A percentile compares a stretch with the other conserved stretches of the same genome.
phyloP scores from a whole-genome alignment of 257 asterid genomes.

The Catharanthus roseus region DNA sequence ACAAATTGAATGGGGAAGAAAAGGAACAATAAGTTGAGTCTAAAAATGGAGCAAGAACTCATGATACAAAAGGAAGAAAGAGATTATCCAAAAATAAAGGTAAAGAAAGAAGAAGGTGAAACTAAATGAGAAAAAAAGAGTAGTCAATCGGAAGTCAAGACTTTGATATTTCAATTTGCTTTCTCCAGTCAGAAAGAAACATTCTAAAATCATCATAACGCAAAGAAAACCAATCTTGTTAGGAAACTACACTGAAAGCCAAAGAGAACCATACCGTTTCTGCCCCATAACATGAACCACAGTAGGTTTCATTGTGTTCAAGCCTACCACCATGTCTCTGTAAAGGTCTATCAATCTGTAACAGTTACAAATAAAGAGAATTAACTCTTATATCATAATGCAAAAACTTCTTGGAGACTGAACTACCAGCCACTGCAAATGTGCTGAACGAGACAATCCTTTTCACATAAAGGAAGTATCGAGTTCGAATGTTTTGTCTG shows the following conservation, averaged over 20 bases:
- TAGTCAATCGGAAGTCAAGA: neutral
- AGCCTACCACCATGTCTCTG: constrained; percentile 98
- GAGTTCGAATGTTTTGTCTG: neutral
- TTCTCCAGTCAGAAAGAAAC: neutral
- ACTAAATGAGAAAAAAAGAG: constrained; percentile 3
- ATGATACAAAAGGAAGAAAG: neutral
- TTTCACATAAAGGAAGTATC: neutral
- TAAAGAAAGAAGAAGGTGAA: constrained; percentile 1
- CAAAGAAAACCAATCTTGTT: neutral
- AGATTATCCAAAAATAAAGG: neutral
- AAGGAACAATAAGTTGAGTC: neutral
- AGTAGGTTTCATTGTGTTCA: constrained; percentile 93
- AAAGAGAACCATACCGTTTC: constrained; percentile 56
- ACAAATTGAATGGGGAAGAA: neutral
- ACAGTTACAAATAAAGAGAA: neutral
- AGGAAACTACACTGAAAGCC: neutral
- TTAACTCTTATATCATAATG: neutral
- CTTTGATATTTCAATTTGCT: neutral
- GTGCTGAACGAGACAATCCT: neutral
- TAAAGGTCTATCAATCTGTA: constrained; percentile 74
- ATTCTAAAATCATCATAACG: neutral
- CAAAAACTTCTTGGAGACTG: neutral
- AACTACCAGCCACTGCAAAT: neutral
- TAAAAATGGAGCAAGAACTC: neutral
- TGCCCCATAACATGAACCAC: constrained; percentile 97